Percentiles rank a stretch among this genome's conserved stretches.
These are phyloP conservation scores for Fusarium kyushuense DNA, from an alignment of 2,329 filamentous ascomycete genomes.

Conservation along the genomic window DNA sequence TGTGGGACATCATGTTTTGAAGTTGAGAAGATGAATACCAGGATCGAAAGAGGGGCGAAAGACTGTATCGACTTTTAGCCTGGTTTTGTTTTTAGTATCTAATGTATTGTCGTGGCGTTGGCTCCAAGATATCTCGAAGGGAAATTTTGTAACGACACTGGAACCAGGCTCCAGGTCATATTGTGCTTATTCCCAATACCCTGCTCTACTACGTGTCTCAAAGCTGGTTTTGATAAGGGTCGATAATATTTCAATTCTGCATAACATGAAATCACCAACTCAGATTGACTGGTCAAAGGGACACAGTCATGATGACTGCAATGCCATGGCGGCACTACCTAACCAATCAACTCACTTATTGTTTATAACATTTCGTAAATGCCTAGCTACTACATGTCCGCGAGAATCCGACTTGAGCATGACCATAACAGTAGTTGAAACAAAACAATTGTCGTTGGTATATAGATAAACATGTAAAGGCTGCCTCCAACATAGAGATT, in stretches of 20 bases:
- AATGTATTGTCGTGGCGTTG: constrained; percentile 46
- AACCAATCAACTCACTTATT: neutral
- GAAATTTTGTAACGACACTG: constrained; percentile 35
- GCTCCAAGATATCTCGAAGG: constrained; percentile 42
- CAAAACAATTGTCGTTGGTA: constrained; percentile 9
- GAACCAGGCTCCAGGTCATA: constrained; percentile 22
- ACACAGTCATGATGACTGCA: too few relatives aligned
- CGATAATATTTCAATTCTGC: constrained; percentile 14
- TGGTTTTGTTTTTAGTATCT: constrained; percentile 39
- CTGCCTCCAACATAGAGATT: constrained; percentile 1
- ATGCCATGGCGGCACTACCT: neutral
- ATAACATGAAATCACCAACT: neutral
- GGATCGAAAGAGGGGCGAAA: constrained; percentile 20
- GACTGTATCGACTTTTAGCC: constrained; percentile 15
- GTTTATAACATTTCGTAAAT: neutral
- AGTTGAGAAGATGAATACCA: constrained; percentile 43
- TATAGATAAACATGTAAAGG: constrained; percentile 8
- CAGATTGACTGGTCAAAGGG: neutral
- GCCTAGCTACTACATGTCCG: neutral
- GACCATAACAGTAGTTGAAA: neutral
- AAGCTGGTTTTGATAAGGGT: constrained; percentile 8
- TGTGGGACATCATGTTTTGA: constrained; percentile 17
- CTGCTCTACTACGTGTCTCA: constrained; percentile 1
- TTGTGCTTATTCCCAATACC: constrained; percentile 24
- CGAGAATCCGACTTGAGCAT: too few relatives aligned